Evolutionary conservation across 495 filamentous ascomycete genomes (phyloP).

Genomic region (Hypoxylon fragiforme): DNA sequence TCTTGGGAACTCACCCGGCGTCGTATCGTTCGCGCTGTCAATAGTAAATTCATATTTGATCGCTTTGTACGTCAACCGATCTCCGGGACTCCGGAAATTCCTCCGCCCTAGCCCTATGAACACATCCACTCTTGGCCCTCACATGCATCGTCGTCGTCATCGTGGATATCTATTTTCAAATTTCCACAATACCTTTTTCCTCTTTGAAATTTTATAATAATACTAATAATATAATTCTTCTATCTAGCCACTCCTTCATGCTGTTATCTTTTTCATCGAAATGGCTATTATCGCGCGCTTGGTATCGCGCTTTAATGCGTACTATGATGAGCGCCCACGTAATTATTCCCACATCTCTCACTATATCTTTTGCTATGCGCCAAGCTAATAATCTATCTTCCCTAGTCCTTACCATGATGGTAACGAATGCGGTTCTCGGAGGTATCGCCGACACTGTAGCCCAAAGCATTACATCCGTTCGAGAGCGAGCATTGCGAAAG

Average conservation of each 20-base stretch:
- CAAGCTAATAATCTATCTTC: slow-evolving; percentile 8
- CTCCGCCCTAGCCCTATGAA: slow-evolving; percentile 19
- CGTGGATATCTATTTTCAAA: no score
- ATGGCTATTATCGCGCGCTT: slow-evolving; percentile 82
- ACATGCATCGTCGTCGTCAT: slow-evolving; percentile 22
- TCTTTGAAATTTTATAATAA: no score
- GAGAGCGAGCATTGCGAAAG: slow-evolving; percentile 65
- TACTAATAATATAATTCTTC: no score
- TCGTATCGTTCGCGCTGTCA: slow-evolving; percentile 67
- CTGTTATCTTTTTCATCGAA: slow-evolving; percentile 82
- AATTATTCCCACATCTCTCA: slow-evolving; percentile 28
- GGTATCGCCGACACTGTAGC: slow-evolving; percentile 95
- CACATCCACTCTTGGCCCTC: slow-evolving; percentile 21
- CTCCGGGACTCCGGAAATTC: not conserved
- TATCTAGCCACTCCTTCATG: slow-evolving; percentile 80
- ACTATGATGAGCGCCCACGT: slow-evolving; percentile 88
- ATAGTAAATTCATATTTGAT: slow-evolving; percentile 79
- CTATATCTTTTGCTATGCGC: not conserved
- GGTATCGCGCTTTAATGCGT: slow-evolving; percentile 84
- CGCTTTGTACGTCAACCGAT: slow-evolving; percentile 64
- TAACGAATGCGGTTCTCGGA: slow-evolving; percentile 91
- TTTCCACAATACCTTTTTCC: no score
- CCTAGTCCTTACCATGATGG: slow-evolving; percentile 93
- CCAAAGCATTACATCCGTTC: slow-evolving; percentile 86
- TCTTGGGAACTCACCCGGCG: slow-evolving; percentile 61